A percentile compares a stretch with the other conserved stretches of the same genome.
These are phyloP conservation scores for Jasminum sambac DNA, from an alignment of 257 asterid genomes.

Conservation along the genomic window DNA sequence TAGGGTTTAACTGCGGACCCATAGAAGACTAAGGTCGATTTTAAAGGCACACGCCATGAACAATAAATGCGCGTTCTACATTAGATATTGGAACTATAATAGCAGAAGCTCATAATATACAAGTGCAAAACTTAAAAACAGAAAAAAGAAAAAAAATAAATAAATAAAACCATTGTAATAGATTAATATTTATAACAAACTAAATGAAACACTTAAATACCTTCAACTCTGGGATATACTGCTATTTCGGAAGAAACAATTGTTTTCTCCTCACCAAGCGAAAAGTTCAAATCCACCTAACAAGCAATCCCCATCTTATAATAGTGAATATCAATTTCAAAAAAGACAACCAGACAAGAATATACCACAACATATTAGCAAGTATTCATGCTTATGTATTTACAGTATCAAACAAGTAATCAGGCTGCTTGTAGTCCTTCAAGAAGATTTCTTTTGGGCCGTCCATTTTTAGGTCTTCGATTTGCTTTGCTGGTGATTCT, in stretches of 20 bases:
- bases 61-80: neutral
- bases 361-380: neutral
- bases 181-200: neutral
- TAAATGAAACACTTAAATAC: slow-evolving; percentile 37
- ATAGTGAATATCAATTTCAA: slow-evolving; percentile 16
- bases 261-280: slow-evolving; percentile 82
- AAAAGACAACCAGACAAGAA: neutral
- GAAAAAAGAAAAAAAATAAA: neutral
- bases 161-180: too few species aligned
- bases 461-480: slow-evolving; percentile 72
- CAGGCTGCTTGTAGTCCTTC: slow-evolving; percentile 93
- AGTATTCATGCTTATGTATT: slow-evolving; percentile 9
- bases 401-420: slow-evolving; percentile 82
- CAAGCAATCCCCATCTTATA: slow-evolving; percentile 18
- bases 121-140: neutral
- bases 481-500: slow-evolving; percentile 57
- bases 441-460: slow-evolving; percentile 85
- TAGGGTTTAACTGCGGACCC: neutral
- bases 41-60: neutral
- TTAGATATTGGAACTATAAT: neutral
- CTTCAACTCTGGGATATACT: slow-evolving; percentile 85
- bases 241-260: slow-evolving; percentile 61
- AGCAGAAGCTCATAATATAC: neutral
- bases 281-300: slow-evolving; percentile 84
- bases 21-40: neutral